phyloP scores from a whole-genome alignment of 2,329 filamentous ascomycete genomes.

The Aspergillus pseudonomiae region DNA sequence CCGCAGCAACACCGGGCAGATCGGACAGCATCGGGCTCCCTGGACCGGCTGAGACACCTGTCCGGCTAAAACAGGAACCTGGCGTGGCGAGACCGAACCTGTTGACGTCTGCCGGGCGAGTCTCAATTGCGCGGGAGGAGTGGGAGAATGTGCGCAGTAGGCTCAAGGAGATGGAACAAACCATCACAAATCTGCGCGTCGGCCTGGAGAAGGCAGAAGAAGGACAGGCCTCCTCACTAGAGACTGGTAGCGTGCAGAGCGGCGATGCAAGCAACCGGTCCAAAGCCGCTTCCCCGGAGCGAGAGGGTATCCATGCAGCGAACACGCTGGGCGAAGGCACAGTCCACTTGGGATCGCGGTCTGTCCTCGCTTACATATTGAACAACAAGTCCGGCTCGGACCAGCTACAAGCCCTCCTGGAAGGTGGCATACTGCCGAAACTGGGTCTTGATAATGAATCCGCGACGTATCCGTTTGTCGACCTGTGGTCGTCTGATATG shows the following conservation, averaged over 20 bases:
- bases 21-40: slow-evolving; percentile 16
- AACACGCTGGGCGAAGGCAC: slow-evolving; percentile 64
- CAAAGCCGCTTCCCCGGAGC: slow-evolving; percentile 40
- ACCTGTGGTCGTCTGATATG: slow-evolving; percentile 65
- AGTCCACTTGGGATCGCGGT: slow-evolving; percentile 64
- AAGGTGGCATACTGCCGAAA: slow-evolving; percentile 64
- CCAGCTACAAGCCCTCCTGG: slow-evolving; percentile 57
- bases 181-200: slow-evolving; percentile 42
- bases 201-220: slow-evolving; percentile 44
- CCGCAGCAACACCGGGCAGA: slow-evolving; percentile 13
- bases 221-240: slow-evolving; percentile 25
- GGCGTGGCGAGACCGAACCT: slow-evolving; percentile 15
- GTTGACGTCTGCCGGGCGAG: slow-evolving; percentile 25
- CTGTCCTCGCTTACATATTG: slow-evolving; percentile 63
- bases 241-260: slow-evolving; percentile 37
- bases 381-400: slow-evolving; percentile 55
- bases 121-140: slow-evolving; percentile 46
- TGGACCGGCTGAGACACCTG: slow-evolving; percentile 23
- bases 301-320: slow-evolving; percentile 62
- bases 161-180: slow-evolving; percentile 48
- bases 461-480: slow-evolving; percentile 67
- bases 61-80: slow-evolving; percentile 30
- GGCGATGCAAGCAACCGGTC: slow-evolving; percentile 34
- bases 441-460: slow-evolving; percentile 67
- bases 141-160: slow-evolving; percentile 48